Evolutionary conservation across 768 basidiomycete species (phyloP), one percentile per base, ranked within the genome.

Genomic region (Tylopilus sp.): DNA sequence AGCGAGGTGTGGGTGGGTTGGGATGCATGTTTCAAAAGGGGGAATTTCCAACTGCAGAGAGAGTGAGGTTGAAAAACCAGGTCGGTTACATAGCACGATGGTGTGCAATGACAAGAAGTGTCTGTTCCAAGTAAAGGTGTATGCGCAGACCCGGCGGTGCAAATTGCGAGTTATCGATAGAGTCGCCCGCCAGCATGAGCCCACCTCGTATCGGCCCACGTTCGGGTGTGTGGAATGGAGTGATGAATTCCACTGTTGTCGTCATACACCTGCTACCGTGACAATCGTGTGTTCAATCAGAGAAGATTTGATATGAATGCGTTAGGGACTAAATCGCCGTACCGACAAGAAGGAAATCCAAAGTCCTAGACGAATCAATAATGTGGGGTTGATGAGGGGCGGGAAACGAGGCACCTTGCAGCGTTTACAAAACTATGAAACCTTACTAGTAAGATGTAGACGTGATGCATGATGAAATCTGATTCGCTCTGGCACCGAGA

Each of bases 401-500:
- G 48, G 53, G 47, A 47, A 50, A 64, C 48, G 65, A 57, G 55
- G 54, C 38, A 13, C 33, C 54, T 22, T 12, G 31, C 47, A 28
- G 44, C 23, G 28, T 50, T 51, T 39, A 39, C 43, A 35, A 47
- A 47, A 42, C 42, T 51, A 63, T 67, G 65, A 67, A 67, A 61
- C 55, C 18, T 57, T 56, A n/a, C n/a, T n/a, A n/a, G n/a, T n/a
- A n/a, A n/a, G n/a, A n/a, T n/a, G n/a, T n/a, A 59, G 31, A 40
- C 50, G 41, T 41, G 42, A 41, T 36, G 44, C 26, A 18, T 22
- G 28, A 57, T 48, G 40, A 23, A 40, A 61, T 54, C 53, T 45
- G 49, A 56, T 53, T 55, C 59, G 57, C 42, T 59, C 65, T 58
- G 62, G 48, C 48, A 44, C 59, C 65, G 57, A 64, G 53, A 64